A percentile compares a stretch with the other conserved stretches of the same genome.
phyloP scores from a whole-genome alignment of 75 land plant species.

The Sequoia sempervirens region DNA sequence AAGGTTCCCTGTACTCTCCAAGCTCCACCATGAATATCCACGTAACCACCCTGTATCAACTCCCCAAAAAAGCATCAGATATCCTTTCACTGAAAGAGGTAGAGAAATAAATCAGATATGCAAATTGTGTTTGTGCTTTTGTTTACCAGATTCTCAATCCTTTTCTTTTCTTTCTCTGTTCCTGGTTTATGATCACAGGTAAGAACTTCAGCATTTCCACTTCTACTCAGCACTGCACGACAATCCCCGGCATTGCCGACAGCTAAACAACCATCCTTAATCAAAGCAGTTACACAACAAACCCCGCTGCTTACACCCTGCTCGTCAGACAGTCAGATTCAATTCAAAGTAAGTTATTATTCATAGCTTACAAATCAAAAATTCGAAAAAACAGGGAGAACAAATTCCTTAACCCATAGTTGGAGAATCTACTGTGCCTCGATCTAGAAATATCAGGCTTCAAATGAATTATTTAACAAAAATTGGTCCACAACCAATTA shows the following conservation, averaged over 20 bases:
- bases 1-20: slow-evolving; percentile 76
- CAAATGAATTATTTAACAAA: background rate
- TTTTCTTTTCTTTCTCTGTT: slow-evolving; percentile 44
- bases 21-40: slow-evolving; percentile 34
- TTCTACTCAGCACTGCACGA: slow-evolving; percentile 58
- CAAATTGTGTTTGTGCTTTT: background rate
- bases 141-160: slow-evolving; percentile 53
- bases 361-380: background rate
- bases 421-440: background rate
- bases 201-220: slow-evolving; percentile 45
- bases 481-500: background rate
- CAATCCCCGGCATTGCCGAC: slow-evolving; percentile 76
- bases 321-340: background rate
- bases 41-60: slow-evolving; percentile 58
- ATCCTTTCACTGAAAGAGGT: background rate
- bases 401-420: background rate
- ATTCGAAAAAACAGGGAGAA: background rate
- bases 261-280: slow-evolving; percentile 41
- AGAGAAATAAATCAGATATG: background rate
- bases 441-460: background rate
- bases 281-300: slow-evolving; percentile 59
- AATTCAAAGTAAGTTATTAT: background rate
- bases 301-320: slow-evolving; percentile 59
- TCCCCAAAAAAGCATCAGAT: background rate
- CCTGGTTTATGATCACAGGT: slow-evolving; percentile 50